Percentiles rank a stretch among this genome's conserved stretches.
These are phyloP conservation scores for Aspergillus awamori DNA, from an alignment of 2,329 filamentous ascomycete species.

Conservation along the genomic window DNA sequence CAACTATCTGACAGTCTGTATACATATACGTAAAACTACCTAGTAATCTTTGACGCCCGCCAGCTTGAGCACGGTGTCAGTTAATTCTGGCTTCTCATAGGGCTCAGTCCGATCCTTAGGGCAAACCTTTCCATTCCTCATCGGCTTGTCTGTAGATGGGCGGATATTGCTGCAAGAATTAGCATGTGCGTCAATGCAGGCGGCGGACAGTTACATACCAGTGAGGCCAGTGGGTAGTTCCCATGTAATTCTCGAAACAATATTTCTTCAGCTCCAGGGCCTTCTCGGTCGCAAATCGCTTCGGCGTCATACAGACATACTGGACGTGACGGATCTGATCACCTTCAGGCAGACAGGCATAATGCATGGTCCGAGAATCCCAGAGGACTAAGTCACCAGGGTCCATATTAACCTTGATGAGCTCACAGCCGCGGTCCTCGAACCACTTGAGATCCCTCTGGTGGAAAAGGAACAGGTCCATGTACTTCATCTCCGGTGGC, in stretches of 20 bases:
- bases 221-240: slow-evolving; percentile 16
- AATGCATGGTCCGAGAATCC: slow-evolving; percentile 45
- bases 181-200: too few relatives aligned
- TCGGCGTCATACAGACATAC: slow-evolving; percentile 48
- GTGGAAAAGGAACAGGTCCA: slow-evolving; percentile 34
- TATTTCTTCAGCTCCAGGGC: slow-evolving; percentile 46
- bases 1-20: too few relatives aligned
- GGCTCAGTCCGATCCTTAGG: slow-evolving; percentile 43
- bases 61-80: slow-evolving; percentile 37
- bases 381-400: slow-evolving; percentile 50
- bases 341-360: slow-evolving; percentile 40
- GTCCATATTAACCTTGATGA: slow-evolving; percentile 44
- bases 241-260: slow-evolving; percentile 38
- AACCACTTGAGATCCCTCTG: slow-evolving; percentile 37
- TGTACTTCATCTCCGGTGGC: slow-evolving; percentile 15
- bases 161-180: too few relatives aligned
- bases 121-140: slow-evolving; percentile 41
- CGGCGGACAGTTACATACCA: not conserved
- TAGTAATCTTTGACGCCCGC: slow-evolving; percentile 36
- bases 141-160: slow-evolving; percentile 27
- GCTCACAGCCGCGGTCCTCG: slow-evolving; percentile 30
- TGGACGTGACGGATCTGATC: slow-evolving; percentile 35
- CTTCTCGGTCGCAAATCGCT: slow-evolving; percentile 42
- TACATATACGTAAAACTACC: too few relatives aligned
- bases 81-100: slow-evolving; percentile 43